Conservation (phyloP, 495 filamentous ascomycete genomes). For the Penicillium psychrofluorescens region DNA sequence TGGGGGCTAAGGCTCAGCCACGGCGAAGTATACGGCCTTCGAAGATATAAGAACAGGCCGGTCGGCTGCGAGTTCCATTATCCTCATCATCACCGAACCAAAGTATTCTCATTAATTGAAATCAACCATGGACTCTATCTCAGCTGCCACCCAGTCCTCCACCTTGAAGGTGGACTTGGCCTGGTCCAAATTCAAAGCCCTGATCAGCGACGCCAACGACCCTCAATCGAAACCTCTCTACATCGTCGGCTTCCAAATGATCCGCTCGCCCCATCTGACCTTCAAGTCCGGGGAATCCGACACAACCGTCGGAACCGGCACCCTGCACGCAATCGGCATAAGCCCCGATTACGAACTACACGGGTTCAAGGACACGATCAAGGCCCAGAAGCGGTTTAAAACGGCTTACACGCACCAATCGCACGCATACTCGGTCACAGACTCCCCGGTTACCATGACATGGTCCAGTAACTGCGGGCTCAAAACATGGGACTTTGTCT, state of each 20-base stretch:
- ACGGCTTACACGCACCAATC: constrained; percentile 27
- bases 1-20: not conserved
- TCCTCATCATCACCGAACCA: not conserved
- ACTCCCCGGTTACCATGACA: constrained; percentile 17
- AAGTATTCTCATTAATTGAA: not conserved
- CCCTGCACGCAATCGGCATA: constrained; percentile 18
- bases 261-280: constrained; percentile 8
- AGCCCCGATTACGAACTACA: constrained; percentile 20
- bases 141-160: not conserved
- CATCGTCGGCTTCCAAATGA: constrained; percentile 9
- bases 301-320: constrained; percentile 16
- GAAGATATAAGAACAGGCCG: not conserved
- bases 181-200: constrained; percentile 19
- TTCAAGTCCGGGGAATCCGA: not conserved
- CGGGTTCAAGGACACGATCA: constrained; percentile 14
- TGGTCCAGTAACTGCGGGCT: constrained; percentile 22
- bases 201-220: constrained; percentile 9
- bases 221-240: constrained; percentile 9
- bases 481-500: constrained; percentile 30
- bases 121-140: not conserved
- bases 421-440: constrained; percentile 9
- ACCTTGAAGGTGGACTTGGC: constrained; percentile 13
- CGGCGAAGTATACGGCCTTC: not conserved
- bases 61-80: not conserved
- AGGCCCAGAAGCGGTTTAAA: constrained; percentile 21